A percentile compares a stretch with the other conserved stretches of the same genome.
phyloP scores from a whole-genome alignment of 345 rosid species.

The Salix exigua region DNA sequence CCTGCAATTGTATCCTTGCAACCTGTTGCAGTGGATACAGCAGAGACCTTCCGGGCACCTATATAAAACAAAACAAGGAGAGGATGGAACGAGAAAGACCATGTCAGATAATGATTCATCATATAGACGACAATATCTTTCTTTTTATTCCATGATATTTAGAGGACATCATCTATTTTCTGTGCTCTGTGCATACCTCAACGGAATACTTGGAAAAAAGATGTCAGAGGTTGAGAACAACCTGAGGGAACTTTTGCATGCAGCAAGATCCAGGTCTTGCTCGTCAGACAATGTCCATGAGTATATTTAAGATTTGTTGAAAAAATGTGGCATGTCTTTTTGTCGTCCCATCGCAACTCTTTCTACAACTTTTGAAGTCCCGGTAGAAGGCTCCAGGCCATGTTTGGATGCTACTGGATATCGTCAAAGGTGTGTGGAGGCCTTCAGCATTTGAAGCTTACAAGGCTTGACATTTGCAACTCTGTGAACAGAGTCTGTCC shows the following conservation, averaged over 20 bases:
- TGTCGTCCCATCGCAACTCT: too few relatives aligned
- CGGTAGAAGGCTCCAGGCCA: too few relatives aligned
- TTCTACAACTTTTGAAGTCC: too few relatives aligned
- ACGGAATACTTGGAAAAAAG: conserved; percentile 90
- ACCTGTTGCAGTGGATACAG: conserved; percentile 59
- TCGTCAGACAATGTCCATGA: conserved; percentile 84
- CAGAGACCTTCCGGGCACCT: conserved; percentile 66
- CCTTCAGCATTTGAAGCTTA: too few relatives aligned
- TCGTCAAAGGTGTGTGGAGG: too few relatives aligned
- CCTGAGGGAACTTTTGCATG: conserved; percentile 82
- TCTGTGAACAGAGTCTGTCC: too few relatives aligned
- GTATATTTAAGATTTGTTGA: background rate
- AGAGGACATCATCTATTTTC: background rate
- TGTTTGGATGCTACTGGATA: too few relatives aligned
- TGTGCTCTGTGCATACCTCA: conserved; percentile 49
- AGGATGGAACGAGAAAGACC: background rate
- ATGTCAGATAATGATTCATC: conserved; percentile 1
- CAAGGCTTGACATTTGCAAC: too few relatives aligned
- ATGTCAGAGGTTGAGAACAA: conserved; percentile 77
- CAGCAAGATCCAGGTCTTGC: conserved; percentile 92
- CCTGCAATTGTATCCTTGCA: conserved; percentile 88
- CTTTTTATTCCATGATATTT: background rate
- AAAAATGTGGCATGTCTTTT: too few relatives aligned
- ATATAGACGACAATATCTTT: background rate
- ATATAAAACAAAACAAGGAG: conserved; percentile 12